phyloP scores from a whole-genome alignment of 2,329 filamentous ascomycete genomes.

The Cadophora sp. region DNA sequence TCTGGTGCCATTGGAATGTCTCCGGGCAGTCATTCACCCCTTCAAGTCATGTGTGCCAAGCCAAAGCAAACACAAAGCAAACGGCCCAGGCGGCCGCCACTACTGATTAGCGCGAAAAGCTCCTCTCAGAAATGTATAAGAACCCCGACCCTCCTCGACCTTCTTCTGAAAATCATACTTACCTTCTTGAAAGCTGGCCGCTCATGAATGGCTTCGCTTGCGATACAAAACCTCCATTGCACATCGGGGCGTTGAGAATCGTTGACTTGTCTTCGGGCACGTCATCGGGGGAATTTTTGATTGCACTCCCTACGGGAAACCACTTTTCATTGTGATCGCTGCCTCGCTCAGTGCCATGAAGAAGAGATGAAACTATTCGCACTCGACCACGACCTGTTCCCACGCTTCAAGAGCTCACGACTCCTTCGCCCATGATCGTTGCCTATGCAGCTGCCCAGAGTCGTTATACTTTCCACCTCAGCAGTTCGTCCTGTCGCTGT shows the following conservation, averaged over 20 bases:
- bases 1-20: not conserved
- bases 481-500: too few species aligned
- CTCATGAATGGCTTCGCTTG: conserved; percentile 41
- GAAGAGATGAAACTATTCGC: conserved; percentile 14
- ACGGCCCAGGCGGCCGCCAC: not conserved
- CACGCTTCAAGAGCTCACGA: too few species aligned
- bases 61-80: conserved; percentile 3
- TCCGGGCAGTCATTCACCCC: not conserved
- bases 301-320: conserved; percentile 32
- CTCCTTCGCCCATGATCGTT: too few species aligned
- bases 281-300: conserved; percentile 47
- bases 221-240: conserved; percentile 59
- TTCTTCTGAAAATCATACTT: conserved; percentile 45
- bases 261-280: conserved; percentile 46
- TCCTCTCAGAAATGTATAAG: conserved; percentile 17
- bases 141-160: conserved; percentile 19
- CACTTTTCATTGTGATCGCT: conserved; percentile 48
- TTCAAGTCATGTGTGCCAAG: not conserved
- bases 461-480: too few species aligned
- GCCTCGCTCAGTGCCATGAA: conserved; percentile 31
- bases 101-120: not conserved
- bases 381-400: not conserved
- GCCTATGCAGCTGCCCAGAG: too few species aligned
- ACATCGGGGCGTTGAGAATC: conserved; percentile 57
- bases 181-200: conserved; percentile 43